These are phyloP conservation scores for Lathyrus sativus DNA, from an alignment of 306 rosid genomes.

Conservation along the genomic window DNA sequence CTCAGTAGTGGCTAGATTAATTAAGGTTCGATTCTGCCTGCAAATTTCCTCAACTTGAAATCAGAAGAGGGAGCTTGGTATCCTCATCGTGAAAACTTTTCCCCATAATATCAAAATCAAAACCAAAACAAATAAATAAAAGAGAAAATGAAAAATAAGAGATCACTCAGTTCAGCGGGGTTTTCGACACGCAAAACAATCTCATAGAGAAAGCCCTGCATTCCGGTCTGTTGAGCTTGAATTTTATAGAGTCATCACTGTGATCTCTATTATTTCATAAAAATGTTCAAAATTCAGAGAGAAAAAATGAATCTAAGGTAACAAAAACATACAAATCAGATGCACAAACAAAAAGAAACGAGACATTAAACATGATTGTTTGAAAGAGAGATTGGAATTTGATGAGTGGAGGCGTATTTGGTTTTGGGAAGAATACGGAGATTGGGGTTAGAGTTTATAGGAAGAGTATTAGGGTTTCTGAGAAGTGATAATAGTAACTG, in stretches of 20 bases:
- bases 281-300: too few relatives aligned
- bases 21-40: conserved; percentile 84
- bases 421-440: too few relatives aligned
- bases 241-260: conserved; percentile 64
- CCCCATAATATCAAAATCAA: not conserved
- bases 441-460: conserved; percentile 8
- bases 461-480: conserved; percentile 39
- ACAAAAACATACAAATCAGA: not conserved
- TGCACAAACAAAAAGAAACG: too few relatives aligned
- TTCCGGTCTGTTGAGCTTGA: conserved; percentile 99
- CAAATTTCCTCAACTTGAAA: conserved; percentile 57
- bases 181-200: conserved; percentile 74
- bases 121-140: not conserved
- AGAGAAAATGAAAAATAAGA: not conserved
- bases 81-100: conserved; percentile 55
- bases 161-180: conserved; percentile 92
- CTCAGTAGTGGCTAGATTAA: conserved; percentile 63
- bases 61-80: conserved; percentile 82
- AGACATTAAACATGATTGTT: too few relatives aligned
- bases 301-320: not conserved
- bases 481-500: not conserved
- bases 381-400: too few relatives aligned
- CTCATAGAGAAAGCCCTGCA: conserved; percentile 60
- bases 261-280: not conserved
- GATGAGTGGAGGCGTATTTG: not conserved